Conservation (phyloP, 2,329 filamentous ascomycete species). For the Talaromyces sp. region DNA sequence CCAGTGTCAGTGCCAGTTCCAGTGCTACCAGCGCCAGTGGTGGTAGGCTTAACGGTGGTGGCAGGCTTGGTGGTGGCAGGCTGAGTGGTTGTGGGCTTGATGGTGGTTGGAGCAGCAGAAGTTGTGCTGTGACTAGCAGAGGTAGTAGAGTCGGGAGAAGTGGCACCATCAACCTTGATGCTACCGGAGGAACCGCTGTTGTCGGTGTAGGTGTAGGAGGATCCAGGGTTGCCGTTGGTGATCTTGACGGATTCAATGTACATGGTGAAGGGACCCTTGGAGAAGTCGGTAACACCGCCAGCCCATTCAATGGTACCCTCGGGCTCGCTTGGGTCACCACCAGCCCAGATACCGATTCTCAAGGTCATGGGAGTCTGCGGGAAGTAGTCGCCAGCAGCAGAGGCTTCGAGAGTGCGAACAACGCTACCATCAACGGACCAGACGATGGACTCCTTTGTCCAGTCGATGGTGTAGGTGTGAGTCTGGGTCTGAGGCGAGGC, state of each 20-base stretch:
- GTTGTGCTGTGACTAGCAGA: neutral
- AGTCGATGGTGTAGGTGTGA: slow-evolving; percentile 53
- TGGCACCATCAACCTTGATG: slow-evolving; percentile 68
- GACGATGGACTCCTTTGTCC: slow-evolving; percentile 57
- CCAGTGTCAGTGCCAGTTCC: neutral
- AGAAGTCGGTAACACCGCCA: slow-evolving; percentile 62
- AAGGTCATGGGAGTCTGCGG: slow-evolving; percentile 70
- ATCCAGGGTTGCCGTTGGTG: slow-evolving; percentile 52
- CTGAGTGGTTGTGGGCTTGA: neutral
- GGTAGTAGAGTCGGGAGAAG: slow-evolving; percentile 13
- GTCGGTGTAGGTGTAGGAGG: slow-evolving; percentile 62
- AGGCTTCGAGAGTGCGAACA: slow-evolving; percentile 57
- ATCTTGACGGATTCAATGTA: slow-evolving; percentile 58
- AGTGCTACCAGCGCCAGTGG: neutral
- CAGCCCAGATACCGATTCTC: slow-evolving; percentile 65
- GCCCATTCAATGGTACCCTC: slow-evolving; percentile 60
- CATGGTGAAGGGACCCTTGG: slow-evolving; percentile 65
- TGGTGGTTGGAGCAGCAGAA: neutral
- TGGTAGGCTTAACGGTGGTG: neutral
- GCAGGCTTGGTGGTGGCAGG: neutral
- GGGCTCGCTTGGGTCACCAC: slow-evolving; percentile 45
- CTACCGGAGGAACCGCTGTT: slow-evolving; percentile 57
- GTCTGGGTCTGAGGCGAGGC: slow-evolving; percentile 48
- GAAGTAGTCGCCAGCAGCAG: slow-evolving; percentile 56
- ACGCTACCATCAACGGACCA: slow-evolving; percentile 60